A percentile compares a stretch with the other conserved stretches of the same genome.
Conservation (phyloP, 495 filamentous ascomycete genomes). For the Penicillium arizonense region DNA sequence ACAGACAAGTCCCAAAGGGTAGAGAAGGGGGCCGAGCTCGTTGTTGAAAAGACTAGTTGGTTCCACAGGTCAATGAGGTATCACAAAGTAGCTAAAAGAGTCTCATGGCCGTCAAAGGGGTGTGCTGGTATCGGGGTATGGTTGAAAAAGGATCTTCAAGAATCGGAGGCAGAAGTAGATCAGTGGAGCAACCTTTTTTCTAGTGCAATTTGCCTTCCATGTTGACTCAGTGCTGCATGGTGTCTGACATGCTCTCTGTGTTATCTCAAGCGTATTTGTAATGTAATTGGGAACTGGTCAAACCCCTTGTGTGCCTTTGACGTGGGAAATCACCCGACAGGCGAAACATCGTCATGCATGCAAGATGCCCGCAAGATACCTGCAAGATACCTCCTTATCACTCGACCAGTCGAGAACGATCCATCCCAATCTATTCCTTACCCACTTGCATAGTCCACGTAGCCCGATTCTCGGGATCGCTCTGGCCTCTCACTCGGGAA, state of each 20-base stretch:
- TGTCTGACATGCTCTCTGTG: too few relatives aligned
- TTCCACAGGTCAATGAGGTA: conserved; percentile 26
- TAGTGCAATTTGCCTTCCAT: neutral
- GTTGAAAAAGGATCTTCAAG: conserved; percentile 4
- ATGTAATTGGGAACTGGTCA: neutral
- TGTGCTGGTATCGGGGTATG: neutral
- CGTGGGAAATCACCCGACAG: conserved; percentile 14
- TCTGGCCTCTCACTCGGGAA: too few relatives aligned
- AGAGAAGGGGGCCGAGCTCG: conserved; percentile 14
- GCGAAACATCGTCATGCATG: conserved; percentile 9
- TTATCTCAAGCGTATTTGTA: neutral
- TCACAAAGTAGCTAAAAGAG: conserved; percentile 16
- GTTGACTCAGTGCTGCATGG: neutral
- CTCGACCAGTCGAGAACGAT: neutral
- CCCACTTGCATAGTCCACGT: neutral
- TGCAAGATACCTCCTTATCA: conserved; percentile 12
- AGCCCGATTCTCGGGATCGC: neutral
- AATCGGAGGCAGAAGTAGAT: conserved; percentile 5
- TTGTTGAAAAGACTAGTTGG: conserved; percentile 21
- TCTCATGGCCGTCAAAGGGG: neutral
- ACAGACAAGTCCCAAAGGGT: conserved; percentile 5
- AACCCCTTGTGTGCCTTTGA: conserved; percentile 7
- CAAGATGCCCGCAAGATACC: conserved; percentile 6
- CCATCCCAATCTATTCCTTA: neutral
- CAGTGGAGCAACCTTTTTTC: conserved; percentile 9